Evolutionary conservation across 2,329 filamentous ascomycete species (phyloP).

Genomic region (Lasiodiplodia citricola): DNA sequence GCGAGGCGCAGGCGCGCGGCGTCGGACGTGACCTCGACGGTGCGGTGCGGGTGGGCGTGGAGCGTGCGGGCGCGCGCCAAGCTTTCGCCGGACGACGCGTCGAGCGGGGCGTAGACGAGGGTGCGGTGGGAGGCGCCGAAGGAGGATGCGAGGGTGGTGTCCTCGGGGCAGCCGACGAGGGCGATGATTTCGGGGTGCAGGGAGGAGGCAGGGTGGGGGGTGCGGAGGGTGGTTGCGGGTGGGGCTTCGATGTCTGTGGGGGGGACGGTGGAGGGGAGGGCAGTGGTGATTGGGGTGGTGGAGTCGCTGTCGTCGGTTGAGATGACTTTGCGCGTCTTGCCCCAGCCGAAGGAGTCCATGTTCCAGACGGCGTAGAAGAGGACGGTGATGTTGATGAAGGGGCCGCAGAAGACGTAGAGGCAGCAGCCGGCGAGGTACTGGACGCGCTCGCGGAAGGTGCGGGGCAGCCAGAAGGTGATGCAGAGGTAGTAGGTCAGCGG

Average conservation of each 20-base stretch:
- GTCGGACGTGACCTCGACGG: slow-evolving; percentile 4
- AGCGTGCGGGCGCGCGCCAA: neutral
- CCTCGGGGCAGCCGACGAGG: neutral
- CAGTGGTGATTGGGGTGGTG: neutral
- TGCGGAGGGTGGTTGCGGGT: neutral
- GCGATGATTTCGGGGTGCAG: slow-evolving; percentile 1
- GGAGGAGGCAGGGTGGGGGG: neutral
- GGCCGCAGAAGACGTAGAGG: slow-evolving; percentile 38
- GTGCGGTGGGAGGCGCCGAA: slow-evolving; percentile 8
- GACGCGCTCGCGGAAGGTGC: slow-evolving; percentile 32
- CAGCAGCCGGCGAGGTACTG: slow-evolving; percentile 38
- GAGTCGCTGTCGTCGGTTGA: slow-evolving; percentile 21
- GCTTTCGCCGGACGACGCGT: neutral
- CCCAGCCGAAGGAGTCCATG: slow-evolving; percentile 55
- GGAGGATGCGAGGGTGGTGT: neutral
- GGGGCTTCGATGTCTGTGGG: neutral
- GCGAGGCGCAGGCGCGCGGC: neutral
- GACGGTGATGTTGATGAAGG: slow-evolving; percentile 53
- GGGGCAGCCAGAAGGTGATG: slow-evolving; percentile 37
- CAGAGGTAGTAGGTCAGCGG: slow-evolving; percentile 38
- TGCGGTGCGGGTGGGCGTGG: neutral
- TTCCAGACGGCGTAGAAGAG: slow-evolving; percentile 50
- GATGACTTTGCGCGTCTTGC: slow-evolving; percentile 45
- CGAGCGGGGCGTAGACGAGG: neutral
- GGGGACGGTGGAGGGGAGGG: too few relatives aligned